These are phyloP conservation scores for Strigomonas oncopelti DNA, from an alignment of 208 protist species.

Conservation along the genomic window DNA sequence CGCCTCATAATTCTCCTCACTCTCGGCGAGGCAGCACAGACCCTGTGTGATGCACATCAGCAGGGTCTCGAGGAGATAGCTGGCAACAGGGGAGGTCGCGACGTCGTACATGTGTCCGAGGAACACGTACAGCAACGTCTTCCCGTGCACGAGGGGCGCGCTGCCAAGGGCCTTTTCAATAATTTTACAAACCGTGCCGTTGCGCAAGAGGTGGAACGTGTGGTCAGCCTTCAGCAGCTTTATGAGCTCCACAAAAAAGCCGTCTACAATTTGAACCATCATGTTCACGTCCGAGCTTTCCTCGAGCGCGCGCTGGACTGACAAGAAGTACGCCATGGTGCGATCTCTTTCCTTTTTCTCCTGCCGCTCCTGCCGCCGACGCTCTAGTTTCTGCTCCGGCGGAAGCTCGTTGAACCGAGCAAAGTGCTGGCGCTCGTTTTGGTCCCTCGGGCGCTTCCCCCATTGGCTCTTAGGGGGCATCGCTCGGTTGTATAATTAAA, in stretches of 20 bases:
- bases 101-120: slow-evolving; percentile 70
- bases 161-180: slow-evolving; percentile 79
- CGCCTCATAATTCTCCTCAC: slow-evolving; percentile 31
- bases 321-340: slow-evolving; percentile 81
- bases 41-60: slow-evolving; percentile 59
- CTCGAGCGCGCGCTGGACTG: slow-evolving; percentile 66
- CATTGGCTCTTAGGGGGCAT: slow-evolving; percentile 9
- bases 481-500: background rate
- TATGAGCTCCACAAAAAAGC: slow-evolving; percentile 86
- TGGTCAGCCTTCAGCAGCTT: slow-evolving; percentile 75
- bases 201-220: slow-evolving; percentile 71
- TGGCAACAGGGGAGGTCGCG: slow-evolving; percentile 75
- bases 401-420: slow-evolving; percentile 77
- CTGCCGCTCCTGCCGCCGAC: slow-evolving; percentile 64
- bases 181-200: slow-evolving; percentile 73
- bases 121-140: slow-evolving; percentile 82
- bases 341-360: slow-evolving; percentile 87
- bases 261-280: slow-evolving; percentile 72
- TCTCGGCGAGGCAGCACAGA: slow-evolving; percentile 51
- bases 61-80: slow-evolving; percentile 80
- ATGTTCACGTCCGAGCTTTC: slow-evolving; percentile 55
- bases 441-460: slow-evolving; percentile 19
- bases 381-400: slow-evolving; percentile 59
- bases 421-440: slow-evolving; percentile 13
- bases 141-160: slow-evolving; percentile 74